phyloP scores from a whole-genome alignment of 2,329 filamentous ascomycete genomes.

The Penicillium carneum region DNA sequence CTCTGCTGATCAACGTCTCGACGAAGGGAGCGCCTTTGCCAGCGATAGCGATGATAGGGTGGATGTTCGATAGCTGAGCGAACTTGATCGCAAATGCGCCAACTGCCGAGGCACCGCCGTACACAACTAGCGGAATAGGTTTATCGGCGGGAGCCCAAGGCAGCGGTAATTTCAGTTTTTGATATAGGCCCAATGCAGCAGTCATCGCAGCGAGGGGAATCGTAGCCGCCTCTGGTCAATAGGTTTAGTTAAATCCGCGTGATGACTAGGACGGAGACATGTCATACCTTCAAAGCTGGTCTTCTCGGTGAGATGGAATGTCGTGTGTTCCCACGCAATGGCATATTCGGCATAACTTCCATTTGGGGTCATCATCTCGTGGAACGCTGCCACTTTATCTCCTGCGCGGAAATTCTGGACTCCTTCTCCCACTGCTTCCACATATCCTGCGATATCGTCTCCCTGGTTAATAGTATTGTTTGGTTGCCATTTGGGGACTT shows the following conservation, averaged over 20 bases:
- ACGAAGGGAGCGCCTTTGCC: slow-evolving; percentile 62
- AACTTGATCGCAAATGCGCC: slow-evolving; percentile 67
- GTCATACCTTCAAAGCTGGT: slow-evolving; percentile 60
- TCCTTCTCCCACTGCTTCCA: slow-evolving; percentile 59
- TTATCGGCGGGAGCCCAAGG: slow-evolving; percentile 56
- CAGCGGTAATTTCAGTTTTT: slow-evolving; percentile 56
- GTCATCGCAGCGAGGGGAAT: slow-evolving; percentile 65
- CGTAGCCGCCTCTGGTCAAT: slow-evolving; percentile 59
- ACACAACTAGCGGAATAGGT: slow-evolving; percentile 55
- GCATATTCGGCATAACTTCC: slow-evolving; percentile 67
- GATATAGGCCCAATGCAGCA: slow-evolving; percentile 60
- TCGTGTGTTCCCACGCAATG: slow-evolving; percentile 60
- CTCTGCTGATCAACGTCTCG: slow-evolving; percentile 59
- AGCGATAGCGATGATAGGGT: slow-evolving; percentile 68
- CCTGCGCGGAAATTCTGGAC: slow-evolving; percentile 63
- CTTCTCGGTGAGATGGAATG: slow-evolving; percentile 61
- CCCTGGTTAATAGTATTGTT: slow-evolving; percentile 51
- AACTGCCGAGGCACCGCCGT: slow-evolving; percentile 62
- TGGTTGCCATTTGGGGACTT: slow-evolving; percentile 29
- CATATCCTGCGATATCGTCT: slow-evolving; percentile 61
- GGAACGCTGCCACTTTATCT: slow-evolving; percentile 61
- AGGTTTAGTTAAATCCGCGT: neutral
- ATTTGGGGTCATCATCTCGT: slow-evolving; percentile 58
- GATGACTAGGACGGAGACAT: slow-evolving; percentile 3
- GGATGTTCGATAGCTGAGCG: slow-evolving; percentile 62